Percentiles rank a stretch among this genome's conserved stretches.
phyloP scores from a whole-genome alignment of 1,139 yeast genomes.

The Suhomyces maxii region DNA sequence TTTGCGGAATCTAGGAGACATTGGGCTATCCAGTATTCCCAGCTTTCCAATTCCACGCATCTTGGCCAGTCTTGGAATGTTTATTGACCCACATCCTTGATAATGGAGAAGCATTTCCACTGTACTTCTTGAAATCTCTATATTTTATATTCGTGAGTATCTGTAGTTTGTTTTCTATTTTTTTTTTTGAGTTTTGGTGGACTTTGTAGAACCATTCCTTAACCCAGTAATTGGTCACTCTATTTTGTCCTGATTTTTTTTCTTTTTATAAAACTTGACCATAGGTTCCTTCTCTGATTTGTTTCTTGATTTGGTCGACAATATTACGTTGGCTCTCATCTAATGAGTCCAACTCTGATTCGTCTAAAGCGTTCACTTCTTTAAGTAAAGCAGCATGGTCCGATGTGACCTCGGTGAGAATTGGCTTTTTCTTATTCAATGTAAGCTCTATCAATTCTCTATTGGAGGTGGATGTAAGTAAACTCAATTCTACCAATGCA shows the following conservation, averaged over 20 bases:
- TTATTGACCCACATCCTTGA: no score
- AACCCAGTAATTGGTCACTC: no score
- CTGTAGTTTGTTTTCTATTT: no score
- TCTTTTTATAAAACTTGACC: constrained; percentile 25
- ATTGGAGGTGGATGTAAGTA: constrained; percentile 58
- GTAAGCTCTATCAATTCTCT: constrained; percentile 54
- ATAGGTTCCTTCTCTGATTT: constrained; percentile 47
- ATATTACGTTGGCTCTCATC: constrained; percentile 57
- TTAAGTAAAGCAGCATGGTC: constrained; percentile 55
- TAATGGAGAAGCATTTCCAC: no score
- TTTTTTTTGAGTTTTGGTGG: not conserved
- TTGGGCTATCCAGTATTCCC: no score
- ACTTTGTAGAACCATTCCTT: no score
- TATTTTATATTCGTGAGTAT: no score
- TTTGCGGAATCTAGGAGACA: no score
- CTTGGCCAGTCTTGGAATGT: no score
- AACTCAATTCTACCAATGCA: constrained; percentile 75
- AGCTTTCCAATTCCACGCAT: no score
- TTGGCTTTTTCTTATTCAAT: constrained; percentile 33
- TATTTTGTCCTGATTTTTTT: not conserved
- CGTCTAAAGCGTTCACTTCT: constrained; percentile 59
- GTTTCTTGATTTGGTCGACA: constrained; percentile 39
- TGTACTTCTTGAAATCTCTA: no score
- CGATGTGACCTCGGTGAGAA: constrained; percentile 43
- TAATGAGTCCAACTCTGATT: constrained; percentile 59